A percentile compares a stretch with the other conserved stretches of the same genome.
Conservation (phyloP, 192 early-diverging fungal species). For the Umbelopsis ramanniana region DNA sequence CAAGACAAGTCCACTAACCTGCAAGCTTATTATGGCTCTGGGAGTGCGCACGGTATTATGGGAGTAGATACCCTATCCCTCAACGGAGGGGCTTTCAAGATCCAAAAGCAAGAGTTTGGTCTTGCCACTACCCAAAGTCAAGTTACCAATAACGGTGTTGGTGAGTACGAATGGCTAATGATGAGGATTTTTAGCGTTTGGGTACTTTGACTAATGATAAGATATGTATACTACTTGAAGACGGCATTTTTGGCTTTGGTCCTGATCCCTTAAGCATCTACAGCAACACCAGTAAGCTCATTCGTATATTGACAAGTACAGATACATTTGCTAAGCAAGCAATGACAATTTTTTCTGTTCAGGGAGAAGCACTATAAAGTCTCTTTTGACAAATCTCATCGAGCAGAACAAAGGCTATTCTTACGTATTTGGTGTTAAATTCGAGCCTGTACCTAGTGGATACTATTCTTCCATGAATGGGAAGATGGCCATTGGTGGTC, state of each 20-base stretch:
- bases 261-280: neutral
- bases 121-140: constrained; percentile 13
- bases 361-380: neutral
- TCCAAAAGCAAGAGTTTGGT: constrained; percentile 26
- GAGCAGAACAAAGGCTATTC: neutral
- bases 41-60: neutral
- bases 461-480: constrained; percentile 26
- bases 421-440: constrained; percentile 26
- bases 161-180: neutral
- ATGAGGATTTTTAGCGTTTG: too few species aligned
- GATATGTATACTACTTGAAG: neutral
- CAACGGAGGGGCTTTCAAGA: neutral
- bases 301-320: neutral
- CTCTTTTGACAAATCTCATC: neutral
- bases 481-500: constrained; percentile 31
- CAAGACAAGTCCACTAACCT: constrained; percentile 16
- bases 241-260: constrained; percentile 44
- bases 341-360: too few species aligned
- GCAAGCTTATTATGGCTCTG: constrained; percentile 21
- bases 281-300: neutral
- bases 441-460: constrained; percentile 20
- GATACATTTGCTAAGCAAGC: too few species aligned
- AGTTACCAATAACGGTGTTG: constrained; percentile 1
- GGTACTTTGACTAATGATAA: neutral
- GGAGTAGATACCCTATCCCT: constrained; percentile 19